Evolutionary conservation across 176 grass and related monocot genomes (phyloP).

Genomic region (Canna indica): DNA sequence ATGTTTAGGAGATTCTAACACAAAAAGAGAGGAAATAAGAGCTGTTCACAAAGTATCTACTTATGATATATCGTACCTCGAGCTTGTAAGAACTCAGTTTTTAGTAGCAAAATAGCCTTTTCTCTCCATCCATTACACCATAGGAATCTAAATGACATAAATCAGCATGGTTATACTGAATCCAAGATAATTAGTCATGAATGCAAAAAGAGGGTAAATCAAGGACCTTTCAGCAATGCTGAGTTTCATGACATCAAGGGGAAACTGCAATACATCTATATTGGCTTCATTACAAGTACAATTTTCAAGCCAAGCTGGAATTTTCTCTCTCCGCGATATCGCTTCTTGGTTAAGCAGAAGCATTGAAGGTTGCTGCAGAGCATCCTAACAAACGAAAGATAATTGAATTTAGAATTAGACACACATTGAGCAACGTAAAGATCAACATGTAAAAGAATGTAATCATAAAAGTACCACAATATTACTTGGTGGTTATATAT

Average conservation of each 20-base stretch:
- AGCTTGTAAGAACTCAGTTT: slow-evolving; percentile 24
- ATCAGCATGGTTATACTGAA: slow-evolving; percentile 5
- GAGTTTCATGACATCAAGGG: slow-evolving; percentile 46
- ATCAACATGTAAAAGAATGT: neutral
- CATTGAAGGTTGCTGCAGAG: slow-evolving; percentile 60
- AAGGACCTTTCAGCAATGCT: slow-evolving; percentile 46
- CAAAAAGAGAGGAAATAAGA: neutral
- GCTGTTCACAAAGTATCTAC: neutral
- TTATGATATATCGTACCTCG: slow-evolving; percentile 34
- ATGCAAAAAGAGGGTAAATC: slow-evolving; percentile 7
- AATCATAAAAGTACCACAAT: neutral
- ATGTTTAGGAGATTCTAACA: neutral
- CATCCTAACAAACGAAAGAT: slow-evolving; percentile 34
- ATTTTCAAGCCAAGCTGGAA: slow-evolving; percentile 75
- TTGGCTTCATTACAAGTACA: slow-evolving; percentile 34
- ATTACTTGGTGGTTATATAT: neutral
- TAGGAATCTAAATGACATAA: slow-evolving; percentile 39
- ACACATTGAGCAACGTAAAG: neutral
- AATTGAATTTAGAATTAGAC: neutral
- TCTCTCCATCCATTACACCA: slow-evolving; percentile 63
- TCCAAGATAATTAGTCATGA: slow-evolving; percentile 9
- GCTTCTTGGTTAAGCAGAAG: slow-evolving; percentile 46
- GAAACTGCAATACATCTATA: slow-evolving; percentile 44
- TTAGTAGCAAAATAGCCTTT: slow-evolving; percentile 28
- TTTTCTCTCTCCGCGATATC: slow-evolving; percentile 29